Evolutionary conservation across 2,329 filamentous ascomycete genomes (phyloP).

Genomic region (Aspergillus quadricinctus): DNA sequence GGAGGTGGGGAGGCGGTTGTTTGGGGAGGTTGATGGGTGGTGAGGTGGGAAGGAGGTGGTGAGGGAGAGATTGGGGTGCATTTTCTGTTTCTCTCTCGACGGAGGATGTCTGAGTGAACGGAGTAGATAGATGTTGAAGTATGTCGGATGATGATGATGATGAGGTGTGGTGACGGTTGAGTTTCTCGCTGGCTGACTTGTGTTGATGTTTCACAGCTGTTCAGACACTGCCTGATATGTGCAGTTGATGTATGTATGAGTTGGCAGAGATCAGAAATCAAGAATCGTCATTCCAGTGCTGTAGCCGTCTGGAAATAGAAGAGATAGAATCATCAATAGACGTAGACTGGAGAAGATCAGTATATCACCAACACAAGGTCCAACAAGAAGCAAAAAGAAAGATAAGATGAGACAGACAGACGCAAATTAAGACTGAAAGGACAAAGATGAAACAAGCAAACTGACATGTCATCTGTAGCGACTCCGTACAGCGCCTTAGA

Average conservation of each 20-base stretch:
- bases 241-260: not conserved
- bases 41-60: conserved; percentile 27
- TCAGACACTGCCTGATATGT: not conserved
- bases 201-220: not conserved
- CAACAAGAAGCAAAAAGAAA: not conserved
- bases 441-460: not conserved
- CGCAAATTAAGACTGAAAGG: not conserved
- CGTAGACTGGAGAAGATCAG: not conserved
- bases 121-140: not conserved
- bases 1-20: conserved; percentile 17
- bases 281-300: not conserved
- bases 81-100: conserved; percentile 9
- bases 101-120: conserved; percentile 1
- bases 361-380: not conserved
- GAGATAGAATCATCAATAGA: not conserved
- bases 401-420: not conserved
- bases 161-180: not conserved
- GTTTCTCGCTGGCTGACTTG: not conserved
- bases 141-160: not conserved
- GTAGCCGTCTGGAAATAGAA: not conserved
- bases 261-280: not conserved
- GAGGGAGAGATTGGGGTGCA: conserved; percentile 25
- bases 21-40: conserved; percentile 14
- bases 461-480: not conserved
- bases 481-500: not conserved